Percentiles rank a stretch among this genome's conserved stretches.
Evolutionary conservation across 768 basidiomycete genomes (phyloP).

Genomic region (Russula lepida): DNA sequence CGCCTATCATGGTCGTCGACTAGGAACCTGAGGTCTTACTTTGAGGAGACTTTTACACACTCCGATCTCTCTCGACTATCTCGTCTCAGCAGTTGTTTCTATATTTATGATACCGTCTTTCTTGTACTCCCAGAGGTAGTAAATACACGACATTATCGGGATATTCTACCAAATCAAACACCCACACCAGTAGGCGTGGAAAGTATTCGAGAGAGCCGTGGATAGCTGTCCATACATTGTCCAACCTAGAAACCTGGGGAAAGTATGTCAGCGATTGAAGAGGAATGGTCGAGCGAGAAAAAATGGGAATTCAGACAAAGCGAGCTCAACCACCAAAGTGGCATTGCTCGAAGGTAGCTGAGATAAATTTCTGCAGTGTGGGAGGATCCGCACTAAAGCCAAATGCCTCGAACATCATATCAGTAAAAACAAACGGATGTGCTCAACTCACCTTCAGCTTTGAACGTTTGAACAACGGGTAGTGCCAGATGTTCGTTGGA

Average conservation of each 20-base stretch:
- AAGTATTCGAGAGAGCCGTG: not conserved
- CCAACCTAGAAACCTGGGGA: not conserved
- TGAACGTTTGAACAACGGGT: too few relatives aligned
- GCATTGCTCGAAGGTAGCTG: constrained; percentile 78
- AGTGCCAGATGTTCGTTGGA: too few relatives aligned
- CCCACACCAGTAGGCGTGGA: not conserved
- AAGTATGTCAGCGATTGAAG: not conserved
- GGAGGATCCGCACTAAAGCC: constrained; percentile 68
- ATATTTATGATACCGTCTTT: too few relatives aligned
- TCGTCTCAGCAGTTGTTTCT: too few relatives aligned
- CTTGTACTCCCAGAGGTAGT: not conserved
- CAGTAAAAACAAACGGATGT: constrained; percentile 5
- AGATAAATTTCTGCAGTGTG: constrained; percentile 81
- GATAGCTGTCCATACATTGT: not conserved
- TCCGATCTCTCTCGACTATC: too few relatives aligned
- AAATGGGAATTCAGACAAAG: constrained; percentile 34
- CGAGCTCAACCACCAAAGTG: constrained; percentile 38
- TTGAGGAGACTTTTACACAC: too few relatives aligned
- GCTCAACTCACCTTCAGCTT: constrained; percentile 25
- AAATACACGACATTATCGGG: not conserved
- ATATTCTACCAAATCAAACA: not conserved
- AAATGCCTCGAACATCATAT: constrained; percentile 94
- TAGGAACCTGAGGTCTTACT: too few relatives aligned
- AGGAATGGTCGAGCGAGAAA: not conserved
- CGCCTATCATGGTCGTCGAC: too few relatives aligned